Evolutionary conservation across 148 eudicot genomes (phyloP).

Genomic region (Cornus florida): DNA sequence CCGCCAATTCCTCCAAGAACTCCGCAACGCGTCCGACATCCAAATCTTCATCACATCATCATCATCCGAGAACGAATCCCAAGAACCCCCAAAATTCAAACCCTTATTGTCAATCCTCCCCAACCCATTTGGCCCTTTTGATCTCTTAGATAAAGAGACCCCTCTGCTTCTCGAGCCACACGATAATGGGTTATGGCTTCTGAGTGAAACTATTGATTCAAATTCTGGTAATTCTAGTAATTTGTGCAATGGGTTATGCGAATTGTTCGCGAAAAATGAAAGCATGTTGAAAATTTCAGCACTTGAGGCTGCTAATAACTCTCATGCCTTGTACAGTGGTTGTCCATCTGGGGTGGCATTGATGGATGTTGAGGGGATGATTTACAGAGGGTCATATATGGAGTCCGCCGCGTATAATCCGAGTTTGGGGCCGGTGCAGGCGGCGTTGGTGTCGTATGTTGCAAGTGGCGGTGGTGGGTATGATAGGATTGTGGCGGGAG

Average conservation of each 20-base stretch:
- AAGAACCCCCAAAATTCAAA: slow-evolving; percentile 15
- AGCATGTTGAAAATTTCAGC: slow-evolving; percentile 40
- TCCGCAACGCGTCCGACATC: slow-evolving; percentile 52
- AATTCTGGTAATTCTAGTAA: not conserved
- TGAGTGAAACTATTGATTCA: not conserved
- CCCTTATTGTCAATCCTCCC: slow-evolving; percentile 48
- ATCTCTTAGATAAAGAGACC: slow-evolving; percentile 49
- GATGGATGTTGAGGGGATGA: not conserved
- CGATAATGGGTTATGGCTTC: slow-evolving; percentile 27
- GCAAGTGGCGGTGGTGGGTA: slow-evolving; percentile 33
- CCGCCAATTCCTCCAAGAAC: slow-evolving; percentile 90
- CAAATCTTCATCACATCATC: slow-evolving; percentile 39
- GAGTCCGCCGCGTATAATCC: slow-evolving; percentile 95
- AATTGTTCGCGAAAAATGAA: not conserved
- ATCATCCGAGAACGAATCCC: not conserved
- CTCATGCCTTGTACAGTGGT: not conserved
- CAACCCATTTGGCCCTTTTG: slow-evolving; percentile 68
- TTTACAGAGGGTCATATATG: slow-evolving; percentile 44
- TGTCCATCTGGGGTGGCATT: not conserved
- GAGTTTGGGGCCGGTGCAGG: slow-evolving; percentile 81
- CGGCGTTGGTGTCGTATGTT: slow-evolving; percentile 67
- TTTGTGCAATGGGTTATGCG: slow-evolving; percentile 29
- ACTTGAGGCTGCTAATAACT: slow-evolving; percentile 38
- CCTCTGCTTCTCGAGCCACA: slow-evolving; percentile 67
- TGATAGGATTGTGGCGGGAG: slow-evolving; percentile 57